Evolutionary conservation across 108 stramenopile species (phyloP).

Genomic region (Skeletonema costatum): DNA sequence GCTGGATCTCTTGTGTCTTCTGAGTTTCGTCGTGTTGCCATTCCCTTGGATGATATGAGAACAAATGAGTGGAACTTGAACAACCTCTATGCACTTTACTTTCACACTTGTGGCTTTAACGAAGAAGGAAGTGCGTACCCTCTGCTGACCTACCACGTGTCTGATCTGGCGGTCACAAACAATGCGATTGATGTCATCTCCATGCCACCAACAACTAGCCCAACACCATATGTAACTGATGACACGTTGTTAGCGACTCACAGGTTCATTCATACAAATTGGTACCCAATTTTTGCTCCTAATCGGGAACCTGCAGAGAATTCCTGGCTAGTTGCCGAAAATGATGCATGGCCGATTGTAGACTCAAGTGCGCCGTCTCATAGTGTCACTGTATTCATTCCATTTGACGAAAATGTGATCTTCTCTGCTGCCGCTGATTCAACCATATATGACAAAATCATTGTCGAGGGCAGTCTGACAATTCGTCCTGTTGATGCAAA

Average conservation of each 20-base stretch:
- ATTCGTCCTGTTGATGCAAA: background rate
- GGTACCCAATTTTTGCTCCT: conserved; percentile 10
- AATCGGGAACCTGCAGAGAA: conserved; percentile 3
- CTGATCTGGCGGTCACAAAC: no score
- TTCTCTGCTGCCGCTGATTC: background rate
- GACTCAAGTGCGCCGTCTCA: background rate
- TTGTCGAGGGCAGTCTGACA: conserved; percentile 15
- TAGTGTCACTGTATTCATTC: background rate
- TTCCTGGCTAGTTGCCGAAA: conserved; percentile 1
- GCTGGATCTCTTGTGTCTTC: no score
- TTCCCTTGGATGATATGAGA: no score
- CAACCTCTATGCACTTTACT: no score
- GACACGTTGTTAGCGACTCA: conserved; percentile 8
- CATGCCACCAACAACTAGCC: background rate
- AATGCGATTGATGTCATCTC: background rate
- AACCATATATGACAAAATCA: conserved; percentile 10
- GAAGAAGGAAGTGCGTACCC: no score
- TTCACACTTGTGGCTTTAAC: no score
- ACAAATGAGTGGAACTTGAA: no score
- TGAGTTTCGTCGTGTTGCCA: no score
- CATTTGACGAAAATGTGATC: background rate
- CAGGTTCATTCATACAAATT: background rate
- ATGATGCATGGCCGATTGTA: conserved; percentile 3
- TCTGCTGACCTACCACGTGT: no score
- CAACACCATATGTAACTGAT: background rate